Conservation (phyloP, 768 basidiomycete genomes). For the Phylloporus sp. region DNA sequence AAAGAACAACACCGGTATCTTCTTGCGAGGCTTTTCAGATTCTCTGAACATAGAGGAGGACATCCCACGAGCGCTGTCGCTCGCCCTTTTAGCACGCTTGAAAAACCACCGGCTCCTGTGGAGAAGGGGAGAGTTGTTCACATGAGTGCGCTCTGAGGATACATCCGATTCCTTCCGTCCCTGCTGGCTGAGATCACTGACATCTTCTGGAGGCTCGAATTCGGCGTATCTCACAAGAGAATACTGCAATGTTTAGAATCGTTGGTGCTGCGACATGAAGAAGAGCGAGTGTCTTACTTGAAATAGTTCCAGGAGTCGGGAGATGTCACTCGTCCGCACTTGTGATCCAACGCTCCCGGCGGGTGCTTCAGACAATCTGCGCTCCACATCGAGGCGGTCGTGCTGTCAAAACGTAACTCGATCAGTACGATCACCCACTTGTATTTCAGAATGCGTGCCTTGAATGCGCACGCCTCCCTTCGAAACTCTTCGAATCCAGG, state of each 20-base stretch:
- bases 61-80: conserved; percentile 29
- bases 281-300: conserved; percentile 42
- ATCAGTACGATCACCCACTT: conserved; percentile 1
- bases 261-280: neutral
- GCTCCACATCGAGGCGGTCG: conserved; percentile 69
- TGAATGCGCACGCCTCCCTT: conserved; percentile 74
- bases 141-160: conserved; percentile 42
- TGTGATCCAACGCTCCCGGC: conserved; percentile 39
- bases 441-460: conserved; percentile 38
- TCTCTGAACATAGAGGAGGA: conserved; percentile 30
- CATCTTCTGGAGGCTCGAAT: conserved; percentile 45
- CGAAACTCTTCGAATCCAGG: conserved; percentile 69
- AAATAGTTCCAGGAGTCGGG: conserved; percentile 80
- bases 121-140: conserved; percentile 30
- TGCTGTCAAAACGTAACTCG: conserved; percentile 42
- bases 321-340: conserved; percentile 74
- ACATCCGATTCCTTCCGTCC: conserved; percentile 28
- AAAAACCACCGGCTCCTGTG: conserved; percentile 28
- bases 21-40: conserved; percentile 46
- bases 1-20: conserved; percentile 75
- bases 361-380: conserved; percentile 46
- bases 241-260: conserved; percentile 36
- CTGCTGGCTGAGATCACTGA: conserved; percentile 17
- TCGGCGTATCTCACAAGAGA: conserved; percentile 70
- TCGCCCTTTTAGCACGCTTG: conserved; percentile 23